Base-by-base conservation (phyloP, 2,329 filamentous ascomycete genomes). In the Orbilia ellipsospora region DNA sequence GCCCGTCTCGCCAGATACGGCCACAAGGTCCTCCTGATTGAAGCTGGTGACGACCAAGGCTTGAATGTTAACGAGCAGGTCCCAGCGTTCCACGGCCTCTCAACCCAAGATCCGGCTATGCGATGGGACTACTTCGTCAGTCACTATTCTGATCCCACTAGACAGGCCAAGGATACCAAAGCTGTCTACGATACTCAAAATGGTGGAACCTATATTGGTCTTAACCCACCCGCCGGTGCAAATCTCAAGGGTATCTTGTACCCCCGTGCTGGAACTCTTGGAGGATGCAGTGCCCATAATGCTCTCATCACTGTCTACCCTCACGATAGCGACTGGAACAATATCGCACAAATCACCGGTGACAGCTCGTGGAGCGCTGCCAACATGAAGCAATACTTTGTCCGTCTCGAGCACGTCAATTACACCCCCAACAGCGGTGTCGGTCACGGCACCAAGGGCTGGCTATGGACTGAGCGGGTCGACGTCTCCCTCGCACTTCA, bases 51-150 rank as follows among this genome's bases (percentile, higher is more conserved):
- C 73, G 88, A 90, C 78, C 84, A 88, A 74, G 85, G 84, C 45
- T 80, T 80, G 56, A 80, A 82, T 42, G 80, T 83, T 73, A 85
- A 87, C 78, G 85, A 87, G 77, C 84, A 85, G 8, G 84, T 88
- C 4, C 87, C 88, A 5, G 85, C 86, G 1, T 84, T 87, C 78
- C 84, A 85, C 20, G 84, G 84, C 56, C 83, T 84, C 18, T 84
- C 86, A 1, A 87, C 86, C 10, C 86, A 89, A 78, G 86, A 89
- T 73, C 83, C 83, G 23, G 83, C 84, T 16, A 84, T 88, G 78
- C 82, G 84, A 54, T 90, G 88, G 88, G 86, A 89, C 80, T 90
- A 87, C 81, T 90, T 86, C 77, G 87, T 89, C n/a, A 84, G 85
- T 54, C 88, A 90, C 80, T 90, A 89, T 79, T 82, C 84, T 7